Evolutionary conservation across 1,139 yeast species (phyloP), one percentile per base, ranked within the genome.

Genomic region (Arxiozyma telluris): DNA sequence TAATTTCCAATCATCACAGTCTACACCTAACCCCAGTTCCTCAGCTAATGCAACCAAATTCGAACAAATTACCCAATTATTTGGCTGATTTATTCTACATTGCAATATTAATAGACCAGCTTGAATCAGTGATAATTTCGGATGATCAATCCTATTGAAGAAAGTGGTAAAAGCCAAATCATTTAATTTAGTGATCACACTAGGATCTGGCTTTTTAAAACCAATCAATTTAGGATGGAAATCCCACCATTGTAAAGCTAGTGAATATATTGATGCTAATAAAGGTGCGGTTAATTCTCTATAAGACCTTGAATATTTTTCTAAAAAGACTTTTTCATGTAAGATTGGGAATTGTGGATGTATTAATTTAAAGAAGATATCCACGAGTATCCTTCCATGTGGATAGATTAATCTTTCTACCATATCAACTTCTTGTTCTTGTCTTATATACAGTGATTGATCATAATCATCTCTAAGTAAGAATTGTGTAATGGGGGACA

Each of bases 11-110:
- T 79, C 80, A 54, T 84, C 82, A 65, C 97, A 90, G 65, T 89
- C 91, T 20, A 87, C 75, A 0, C 96, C 96, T 15, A 90, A 73
- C 0, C 96, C 96, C 42, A 90, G 72, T 61, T 90, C 95, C 67
- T 89, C 96, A 0, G 96, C 83, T 34, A 89, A 70, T 0, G 95
- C 87, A 3, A 87, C 91, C 34, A 90, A 89, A 63, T 89, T 95
- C 1, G 95, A 86, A 62, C 91, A 84, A 42, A 91, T 71, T 2
- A 87, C 83, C 96, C 97, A 89, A 62, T 87, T 91, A 53, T 70
- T 70, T 2, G 71, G 61, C 21, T 62, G 55, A 49, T 73, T 73
- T 34, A 83, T 80, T 61, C 84, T 78, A 61, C 91, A 83, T 63
- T 85, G 91, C 52, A 86, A 67, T 21, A 86, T 68, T 51, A 86